Conservation (phyloP, 2,329 filamentous ascomycete genomes). For the Pseudogymnoascus sp. region DNA sequence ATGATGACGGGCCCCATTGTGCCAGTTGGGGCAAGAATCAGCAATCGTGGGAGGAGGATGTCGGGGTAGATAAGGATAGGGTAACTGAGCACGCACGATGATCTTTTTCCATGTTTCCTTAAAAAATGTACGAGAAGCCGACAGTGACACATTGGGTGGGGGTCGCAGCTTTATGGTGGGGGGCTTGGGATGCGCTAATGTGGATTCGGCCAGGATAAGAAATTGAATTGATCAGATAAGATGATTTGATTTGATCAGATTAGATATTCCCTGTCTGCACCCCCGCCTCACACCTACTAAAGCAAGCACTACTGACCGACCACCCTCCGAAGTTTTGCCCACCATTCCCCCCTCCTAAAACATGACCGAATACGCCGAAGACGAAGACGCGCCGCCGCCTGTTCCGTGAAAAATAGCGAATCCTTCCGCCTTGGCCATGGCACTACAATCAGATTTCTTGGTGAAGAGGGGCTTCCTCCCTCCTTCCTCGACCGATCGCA, state of each 20-base stretch:
- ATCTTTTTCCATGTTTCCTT: background rate
- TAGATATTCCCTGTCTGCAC: background rate
- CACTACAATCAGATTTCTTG: background rate
- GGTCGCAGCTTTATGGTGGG: background rate
- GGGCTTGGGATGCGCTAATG: background rate
- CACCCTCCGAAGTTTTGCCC: background rate
- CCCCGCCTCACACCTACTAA: background rate
- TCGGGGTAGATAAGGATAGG: background rate
- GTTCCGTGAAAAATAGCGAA: background rate
- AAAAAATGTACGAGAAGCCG: background rate
- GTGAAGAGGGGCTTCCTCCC: background rate
- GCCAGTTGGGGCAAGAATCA: background rate
- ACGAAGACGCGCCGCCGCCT: background rate
- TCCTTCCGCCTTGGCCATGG: background rate
- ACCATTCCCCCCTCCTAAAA: background rate
- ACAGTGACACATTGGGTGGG: background rate
- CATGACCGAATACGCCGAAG: background rate
- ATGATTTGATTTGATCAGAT: conserved; percentile 7
- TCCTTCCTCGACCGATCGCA: background rate
- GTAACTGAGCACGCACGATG: background rate
- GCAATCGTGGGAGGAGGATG: background rate
- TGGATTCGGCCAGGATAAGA: background rate
- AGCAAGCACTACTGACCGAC: background rate
- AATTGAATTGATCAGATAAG: background rate
- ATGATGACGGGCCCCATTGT: background rate